phyloP scores from a whole-genome alignment of 2,329 filamentous ascomycete genomes.

The Trichoderma lentiforme region DNA sequence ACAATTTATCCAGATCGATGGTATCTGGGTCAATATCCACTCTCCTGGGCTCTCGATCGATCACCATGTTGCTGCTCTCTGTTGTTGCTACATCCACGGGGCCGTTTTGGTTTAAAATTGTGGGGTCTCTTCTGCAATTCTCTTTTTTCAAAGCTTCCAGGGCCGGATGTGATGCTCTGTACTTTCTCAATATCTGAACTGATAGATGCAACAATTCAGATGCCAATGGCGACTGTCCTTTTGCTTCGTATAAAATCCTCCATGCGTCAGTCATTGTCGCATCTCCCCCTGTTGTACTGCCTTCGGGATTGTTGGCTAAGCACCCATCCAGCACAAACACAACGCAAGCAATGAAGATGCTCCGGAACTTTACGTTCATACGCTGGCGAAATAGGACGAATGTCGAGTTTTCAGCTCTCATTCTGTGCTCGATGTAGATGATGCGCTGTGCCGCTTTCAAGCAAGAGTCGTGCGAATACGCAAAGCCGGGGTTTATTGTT shows the following conservation, averaged over 20 bases:
- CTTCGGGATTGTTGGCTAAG: conserved; percentile 22
- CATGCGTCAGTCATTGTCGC: conserved; percentile 31
- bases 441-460: conserved; percentile 32
- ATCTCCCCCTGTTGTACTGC: conserved; percentile 25
- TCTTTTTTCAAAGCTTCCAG: conserved; percentile 21
- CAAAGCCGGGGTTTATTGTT: conserved; percentile 32
- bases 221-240: conserved; percentile 28
- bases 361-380: conserved; percentile 32
- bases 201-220: conserved; percentile 32
- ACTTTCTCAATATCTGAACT: conserved; percentile 32
- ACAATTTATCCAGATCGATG: conserved; percentile 27
- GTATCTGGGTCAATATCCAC: conserved; percentile 17
- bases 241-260: conserved; percentile 33
- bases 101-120: conserved; percentile 13
- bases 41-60: conserved; percentile 21
- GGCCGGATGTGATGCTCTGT: conserved; percentile 27
- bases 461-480: conserved; percentile 32
- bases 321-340: conserved; percentile 35
- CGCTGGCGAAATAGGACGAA: conserved; percentile 30
- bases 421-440: conserved; percentile 29
- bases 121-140: background rate
- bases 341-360: conserved; percentile 35
- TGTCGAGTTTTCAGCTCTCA: conserved; percentile 27
- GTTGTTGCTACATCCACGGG: background rate
- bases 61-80: background rate